Evolutionary conservation across 139 green algal species (phyloP), one percentile per base, ranked within the genome.

Genomic region (Chlorella sp.): DNA sequence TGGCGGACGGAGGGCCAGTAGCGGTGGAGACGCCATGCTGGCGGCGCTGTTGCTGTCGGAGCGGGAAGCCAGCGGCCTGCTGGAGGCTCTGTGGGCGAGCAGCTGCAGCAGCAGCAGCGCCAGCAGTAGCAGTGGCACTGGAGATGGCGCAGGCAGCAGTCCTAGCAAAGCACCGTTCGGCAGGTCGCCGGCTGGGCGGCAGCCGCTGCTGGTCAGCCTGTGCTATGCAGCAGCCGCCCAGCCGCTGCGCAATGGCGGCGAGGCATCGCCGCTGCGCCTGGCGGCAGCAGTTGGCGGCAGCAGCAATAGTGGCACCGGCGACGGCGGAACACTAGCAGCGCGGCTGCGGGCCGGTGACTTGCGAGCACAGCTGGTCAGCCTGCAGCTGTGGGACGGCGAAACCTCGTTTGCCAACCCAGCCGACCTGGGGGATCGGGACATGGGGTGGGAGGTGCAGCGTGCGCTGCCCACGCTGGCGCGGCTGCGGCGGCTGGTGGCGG

Each of bases 11-110:
- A 38, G 7, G 30, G 68, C 68, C 6, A 74, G 16, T 11, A 18
- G 67, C 70, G 39, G 25, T 20, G 6, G 70, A 9, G 23, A 34
- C 36, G 21, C 34, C n/a, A 71, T 41, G n/a, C 47, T 18, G 62
- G 7, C 26, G 1, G n/a, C 0, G 71, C 81, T 30, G 80, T 90
- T 93, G 87, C 20, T 94, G 47, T 92, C 91, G 72, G 91, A 94
- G 76, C 75, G 88, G 2, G 91, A 94, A 83, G 80, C 82, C 26
- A 90, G 92, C 34, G 88, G 55, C 51, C 64, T 93, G 64, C 74
- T 88, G 74, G 72, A 81, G 44, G 26, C 28, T 12, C 39, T 83
- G 56, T 78, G 78, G 44, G n/a, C n/a, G n/a, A n/a, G n/a, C n/a
- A n/a, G n/a, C n/a, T n/a, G n/a, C n/a, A 21, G 30, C 55, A 4